Evolutionary conservation across 352 stramenopile genomes (phyloP).

Genomic region (Globisporangium lucens): DNA sequence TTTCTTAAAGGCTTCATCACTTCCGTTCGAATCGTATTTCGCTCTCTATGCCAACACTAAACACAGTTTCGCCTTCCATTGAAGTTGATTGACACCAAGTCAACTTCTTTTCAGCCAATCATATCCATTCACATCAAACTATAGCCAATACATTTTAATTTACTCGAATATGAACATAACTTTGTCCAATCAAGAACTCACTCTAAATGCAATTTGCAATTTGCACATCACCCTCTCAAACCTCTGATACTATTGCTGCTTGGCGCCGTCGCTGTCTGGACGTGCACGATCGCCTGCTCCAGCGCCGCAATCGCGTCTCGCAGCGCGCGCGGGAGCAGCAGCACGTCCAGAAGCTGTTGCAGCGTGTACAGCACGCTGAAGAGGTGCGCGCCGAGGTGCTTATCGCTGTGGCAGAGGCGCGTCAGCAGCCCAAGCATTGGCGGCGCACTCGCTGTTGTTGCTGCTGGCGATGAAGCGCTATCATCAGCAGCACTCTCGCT

Average conservation of each 20-base stretch:
- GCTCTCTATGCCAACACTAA: not conserved
- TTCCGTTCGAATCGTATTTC: not conserved
- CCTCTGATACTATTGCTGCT: not conserved
- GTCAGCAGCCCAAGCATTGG: not conserved
- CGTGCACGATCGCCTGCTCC: conserved; percentile 20
- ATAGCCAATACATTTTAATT: not conserved
- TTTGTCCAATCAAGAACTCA: not conserved
- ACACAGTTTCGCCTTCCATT: not conserved
- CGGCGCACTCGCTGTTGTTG: not conserved
- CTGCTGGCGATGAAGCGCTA: not conserved
- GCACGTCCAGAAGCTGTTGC: conserved; percentile 33
- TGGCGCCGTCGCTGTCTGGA: conserved; percentile 7
- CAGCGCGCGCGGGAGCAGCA: conserved; percentile 16
- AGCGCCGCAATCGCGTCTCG: conserved; percentile 25
- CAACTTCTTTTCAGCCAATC: not conserved
- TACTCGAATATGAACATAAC: too few species aligned
- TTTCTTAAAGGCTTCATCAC: too few species aligned
- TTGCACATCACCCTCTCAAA: too few species aligned
- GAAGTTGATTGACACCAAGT: not conserved
- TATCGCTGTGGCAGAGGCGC: not conserved
- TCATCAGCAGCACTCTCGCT: not conserved
- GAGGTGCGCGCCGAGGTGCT: conserved; percentile 23
- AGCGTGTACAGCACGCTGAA: conserved; percentile 33
- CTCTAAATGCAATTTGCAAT: not conserved
- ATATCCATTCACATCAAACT: not conserved